A percentile compares a stretch with the other conserved stretches of the same genome.
These are phyloP conservation scores for Detonula confervacea DNA, from an alignment of 352 stramenopile genomes.

Conservation along the genomic window DNA sequence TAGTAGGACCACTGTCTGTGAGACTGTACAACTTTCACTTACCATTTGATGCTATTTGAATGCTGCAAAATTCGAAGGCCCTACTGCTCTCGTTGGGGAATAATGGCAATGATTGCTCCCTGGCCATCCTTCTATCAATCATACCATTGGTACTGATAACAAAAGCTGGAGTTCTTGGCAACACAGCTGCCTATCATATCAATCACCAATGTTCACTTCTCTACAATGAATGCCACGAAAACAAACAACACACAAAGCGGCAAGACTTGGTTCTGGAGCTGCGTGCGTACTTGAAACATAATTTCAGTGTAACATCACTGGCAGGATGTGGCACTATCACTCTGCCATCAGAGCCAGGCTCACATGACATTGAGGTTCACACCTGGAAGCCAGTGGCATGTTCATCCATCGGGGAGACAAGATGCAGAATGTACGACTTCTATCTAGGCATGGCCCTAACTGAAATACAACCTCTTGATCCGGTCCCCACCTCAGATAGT, in stretches of 20 bases:
- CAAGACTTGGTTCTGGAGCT: constrained; percentile 27
- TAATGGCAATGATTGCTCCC: constrained; percentile 4
- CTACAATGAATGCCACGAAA: constrained; percentile 11
- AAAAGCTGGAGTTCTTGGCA: background rate
- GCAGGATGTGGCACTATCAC: constrained; percentile 25
- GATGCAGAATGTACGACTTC: constrained; percentile 29
- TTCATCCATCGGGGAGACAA: constrained; percentile 10
- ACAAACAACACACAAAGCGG: background rate
- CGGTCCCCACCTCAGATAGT: constrained; percentile 10
- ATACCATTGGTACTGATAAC: constrained; percentile 25
- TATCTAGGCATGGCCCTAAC: constrained; percentile 36
- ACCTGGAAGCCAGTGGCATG: constrained; percentile 32
- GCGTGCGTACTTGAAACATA: constrained; percentile 33
- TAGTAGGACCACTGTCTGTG: background rate
- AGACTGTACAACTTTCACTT: background rate
- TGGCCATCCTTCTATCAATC: constrained; percentile 15
- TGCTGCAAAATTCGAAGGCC: constrained; percentile 9
- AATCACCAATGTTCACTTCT: constrained; percentile 44
- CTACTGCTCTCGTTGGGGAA: constrained; percentile 12
- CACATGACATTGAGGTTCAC: constrained; percentile 18
- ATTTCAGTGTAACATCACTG: constrained; percentile 46
- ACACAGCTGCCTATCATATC: constrained; percentile 13
- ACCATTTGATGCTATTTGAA: no score
- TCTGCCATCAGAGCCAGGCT: constrained; percentile 25
- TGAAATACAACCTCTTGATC: constrained; percentile 30